phyloP scores from a whole-genome alignment of 1,139 yeast genomes.

The Hansenula lynferdii region DNA sequence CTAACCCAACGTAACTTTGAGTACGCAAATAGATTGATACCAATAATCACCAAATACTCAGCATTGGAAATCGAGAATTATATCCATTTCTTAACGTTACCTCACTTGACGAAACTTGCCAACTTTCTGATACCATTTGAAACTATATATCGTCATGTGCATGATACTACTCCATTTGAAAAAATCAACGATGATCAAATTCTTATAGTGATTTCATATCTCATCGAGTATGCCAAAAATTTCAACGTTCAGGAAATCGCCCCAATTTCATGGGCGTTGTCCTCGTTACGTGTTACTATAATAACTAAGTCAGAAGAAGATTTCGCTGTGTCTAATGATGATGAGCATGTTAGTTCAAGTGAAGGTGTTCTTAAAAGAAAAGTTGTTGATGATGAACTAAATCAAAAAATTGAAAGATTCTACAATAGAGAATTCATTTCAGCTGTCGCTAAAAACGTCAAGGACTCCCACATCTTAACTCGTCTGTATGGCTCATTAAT shows the following conservation, averaged over 20 bases:
- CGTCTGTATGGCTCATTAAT: constrained; percentile 19
- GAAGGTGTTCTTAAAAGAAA: constrained; percentile 4
- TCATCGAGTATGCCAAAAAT: not conserved
- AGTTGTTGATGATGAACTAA: constrained; percentile 10
- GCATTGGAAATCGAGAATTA: not conserved
- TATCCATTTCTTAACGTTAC: not conserved
- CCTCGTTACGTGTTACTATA: not conserved
- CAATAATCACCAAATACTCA: not conserved
- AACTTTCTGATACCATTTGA: not conserved
- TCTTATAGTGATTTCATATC: not conserved
- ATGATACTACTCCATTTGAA: not conserved
- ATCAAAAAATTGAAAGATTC: constrained; percentile 12
- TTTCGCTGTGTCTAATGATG: constrained; percentile 1
- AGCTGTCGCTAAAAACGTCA: constrained; percentile 8
- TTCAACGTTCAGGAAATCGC: not conserved
- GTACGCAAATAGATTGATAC: not conserved
- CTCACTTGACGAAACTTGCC: not conserved
- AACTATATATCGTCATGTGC: not conserved
- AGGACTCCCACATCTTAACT: constrained; percentile 10
- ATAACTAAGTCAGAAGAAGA: not conserved
- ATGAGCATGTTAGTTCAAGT: too few species aligned
- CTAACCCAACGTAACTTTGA: not conserved
- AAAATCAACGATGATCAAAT: not conserved
- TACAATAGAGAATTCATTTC: constrained; percentile 20
- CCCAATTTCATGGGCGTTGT: not conserved